These are phyloP conservation scores for Acanthamoeba sp. DNA, from an alignment of 208 protist genomes.

Conservation along the genomic window DNA sequence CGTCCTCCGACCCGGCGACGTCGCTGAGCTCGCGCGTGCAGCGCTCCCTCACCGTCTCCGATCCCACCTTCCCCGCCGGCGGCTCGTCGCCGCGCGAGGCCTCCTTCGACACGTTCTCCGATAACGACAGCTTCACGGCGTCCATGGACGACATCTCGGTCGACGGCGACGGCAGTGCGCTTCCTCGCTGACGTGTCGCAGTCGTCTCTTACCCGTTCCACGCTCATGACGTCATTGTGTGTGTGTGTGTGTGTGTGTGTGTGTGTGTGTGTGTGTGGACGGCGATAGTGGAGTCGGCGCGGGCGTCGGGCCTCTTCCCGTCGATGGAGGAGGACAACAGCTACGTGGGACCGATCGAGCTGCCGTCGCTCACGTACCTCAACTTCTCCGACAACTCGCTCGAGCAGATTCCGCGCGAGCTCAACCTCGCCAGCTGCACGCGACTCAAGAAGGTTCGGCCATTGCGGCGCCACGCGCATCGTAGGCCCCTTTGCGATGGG, in stretches of 20 bases:
- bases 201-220: neutral
- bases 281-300: neutral
- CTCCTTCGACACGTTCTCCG: conserved; percentile 33
- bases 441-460: conserved; percentile 40
- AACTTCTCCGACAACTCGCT: conserved; percentile 69
- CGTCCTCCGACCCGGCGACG: neutral
- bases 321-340: neutral
- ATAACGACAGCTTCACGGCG: conserved; percentile 8
- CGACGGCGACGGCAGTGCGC: neutral
- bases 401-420: conserved; percentile 35
- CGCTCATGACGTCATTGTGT: neutral
- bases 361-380: conserved; percentile 68
- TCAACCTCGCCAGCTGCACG: conserved; percentile 59
- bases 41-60: conserved; percentile 1
- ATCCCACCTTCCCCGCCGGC: neutral
- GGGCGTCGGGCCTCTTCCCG: neutral
- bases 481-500: no score
- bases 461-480: no score
- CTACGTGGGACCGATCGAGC: conserved; percentile 6
- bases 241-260: neutral
- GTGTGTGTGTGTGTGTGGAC: neutral
- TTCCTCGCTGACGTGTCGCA: neutral
- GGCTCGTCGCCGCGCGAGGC: neutral
- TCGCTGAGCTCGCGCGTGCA: neutral
- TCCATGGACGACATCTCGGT: neutral